A percentile compares a stretch with the other conserved stretches of the same genome.
Evolutionary conservation across 495 filamentous ascomycete species (phyloP).

Genomic region (Penicillium maclennaniae): DNA sequence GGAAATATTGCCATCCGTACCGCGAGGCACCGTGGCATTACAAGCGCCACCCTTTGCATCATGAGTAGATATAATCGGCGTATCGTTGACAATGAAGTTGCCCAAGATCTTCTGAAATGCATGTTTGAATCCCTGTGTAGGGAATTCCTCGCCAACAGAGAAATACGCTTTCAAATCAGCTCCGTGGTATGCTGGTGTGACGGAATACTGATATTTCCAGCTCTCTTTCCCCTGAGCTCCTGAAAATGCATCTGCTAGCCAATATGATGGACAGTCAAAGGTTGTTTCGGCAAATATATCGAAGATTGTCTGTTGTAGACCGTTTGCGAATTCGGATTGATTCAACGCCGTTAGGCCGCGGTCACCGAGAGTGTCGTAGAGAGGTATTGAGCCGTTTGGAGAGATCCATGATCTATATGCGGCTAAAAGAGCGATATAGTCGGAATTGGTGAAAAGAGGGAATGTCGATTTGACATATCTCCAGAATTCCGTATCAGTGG

Average conservation of each 20-base stretch:
- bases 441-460: conserved; percentile 44
- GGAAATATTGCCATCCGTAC: neutral
- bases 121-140: conserved; percentile 10
- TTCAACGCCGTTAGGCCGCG: conserved; percentile 44
- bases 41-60: conserved; percentile 8
- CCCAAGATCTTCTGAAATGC: conserved; percentile 36
- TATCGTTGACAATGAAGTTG: conserved; percentile 50
- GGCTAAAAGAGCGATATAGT: conserved; percentile 39
- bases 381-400: conserved; percentile 15
- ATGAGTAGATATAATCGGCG: conserved; percentile 35
- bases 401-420: conserved; percentile 40
- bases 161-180: conserved; percentile 53
- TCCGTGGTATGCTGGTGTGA: conserved; percentile 55
- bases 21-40: conserved; percentile 10
- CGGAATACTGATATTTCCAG: conserved; percentile 62
- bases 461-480: conserved; percentile 44
- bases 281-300: conserved; percentile 55
- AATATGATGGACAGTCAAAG: conserved; percentile 61
- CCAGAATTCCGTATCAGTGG: conserved; percentile 39
- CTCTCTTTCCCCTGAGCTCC: conserved; percentile 21
- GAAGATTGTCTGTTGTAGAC: conserved; percentile 43
- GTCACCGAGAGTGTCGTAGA: conserved; percentile 46
- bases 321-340: conserved; percentile 43
- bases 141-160: conserved; percentile 17
- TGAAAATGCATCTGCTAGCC: conserved; percentile 56